Conservation (phyloP, 768 basidiomycete genomes). For the Amanita jacksonii region DNA sequence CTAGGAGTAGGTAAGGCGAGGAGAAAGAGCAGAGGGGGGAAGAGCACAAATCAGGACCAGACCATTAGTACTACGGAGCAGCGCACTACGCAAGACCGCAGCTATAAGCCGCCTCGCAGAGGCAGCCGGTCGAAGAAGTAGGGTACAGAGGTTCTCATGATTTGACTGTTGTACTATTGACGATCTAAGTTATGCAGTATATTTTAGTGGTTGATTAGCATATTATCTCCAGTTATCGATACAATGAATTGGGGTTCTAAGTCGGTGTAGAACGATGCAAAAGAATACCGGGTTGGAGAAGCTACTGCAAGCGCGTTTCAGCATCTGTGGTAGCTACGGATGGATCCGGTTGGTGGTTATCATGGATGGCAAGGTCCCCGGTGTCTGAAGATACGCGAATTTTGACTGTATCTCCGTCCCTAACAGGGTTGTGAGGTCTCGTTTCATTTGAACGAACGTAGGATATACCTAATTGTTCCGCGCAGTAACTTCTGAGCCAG, state of each 20-base stretch:
- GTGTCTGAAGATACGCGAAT: conserved; percentile 38
- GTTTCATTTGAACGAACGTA: not conserved
- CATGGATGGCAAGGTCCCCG: conserved; percentile 40
- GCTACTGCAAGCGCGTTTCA: no score
- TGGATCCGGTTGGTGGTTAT: conserved; percentile 52
- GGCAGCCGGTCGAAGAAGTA: not conserved
- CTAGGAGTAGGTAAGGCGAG: not conserved
- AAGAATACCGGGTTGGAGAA: no score
- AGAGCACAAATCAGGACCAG: not conserved
- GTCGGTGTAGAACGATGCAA: no score
- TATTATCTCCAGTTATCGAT: not conserved
- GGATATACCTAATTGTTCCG: conserved; percentile 62
- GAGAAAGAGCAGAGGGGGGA: conserved; percentile 4
- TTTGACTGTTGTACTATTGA: not conserved
- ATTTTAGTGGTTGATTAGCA: not conserved
- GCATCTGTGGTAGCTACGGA: conserved; percentile 15
- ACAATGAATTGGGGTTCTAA: not conserved
- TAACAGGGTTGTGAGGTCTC: conserved; percentile 13
- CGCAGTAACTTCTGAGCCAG: conserved; percentile 71
- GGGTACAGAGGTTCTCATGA: not conserved
- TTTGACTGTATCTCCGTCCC: conserved; percentile 60
- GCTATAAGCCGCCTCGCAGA: not conserved
- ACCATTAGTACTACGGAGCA: no score
- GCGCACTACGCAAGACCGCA: not conserved
- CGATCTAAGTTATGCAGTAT: conserved; percentile 1